These are phyloP conservation scores for Alliaria petiolata DNA, from an alignment of 345 rosid species.

Conservation along the genomic window DNA sequence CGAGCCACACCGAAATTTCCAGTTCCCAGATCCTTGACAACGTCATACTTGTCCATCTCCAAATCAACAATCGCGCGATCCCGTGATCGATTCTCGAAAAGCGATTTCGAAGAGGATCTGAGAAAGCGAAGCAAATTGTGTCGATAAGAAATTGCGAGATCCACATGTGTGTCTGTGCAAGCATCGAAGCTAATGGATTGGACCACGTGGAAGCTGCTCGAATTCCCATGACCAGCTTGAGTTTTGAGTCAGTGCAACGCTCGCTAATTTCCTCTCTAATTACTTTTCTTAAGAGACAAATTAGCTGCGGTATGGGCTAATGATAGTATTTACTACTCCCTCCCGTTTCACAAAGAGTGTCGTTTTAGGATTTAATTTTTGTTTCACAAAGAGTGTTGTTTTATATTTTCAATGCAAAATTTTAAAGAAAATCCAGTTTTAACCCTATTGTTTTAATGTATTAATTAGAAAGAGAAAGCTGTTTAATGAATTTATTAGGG, in stretches of 20 bases:
- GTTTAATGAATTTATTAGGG: no score
- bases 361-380: no score
- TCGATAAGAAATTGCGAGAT: constrained; percentile 10
- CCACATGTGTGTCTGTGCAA: constrained; percentile 20
- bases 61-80: constrained; percentile 5
- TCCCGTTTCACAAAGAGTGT: no score
- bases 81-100: neutral
- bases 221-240: neutral
- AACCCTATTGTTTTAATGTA: no score
- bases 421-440: no score
- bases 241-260: neutral
- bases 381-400: no score
- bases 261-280: no score
- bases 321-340: no score
- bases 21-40: constrained; percentile 79
- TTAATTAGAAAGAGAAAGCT: no score
- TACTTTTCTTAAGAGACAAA: no score
- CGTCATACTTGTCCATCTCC: constrained; percentile 68
- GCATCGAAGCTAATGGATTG: constrained; percentile 9
- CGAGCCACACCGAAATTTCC: constrained; percentile 93
- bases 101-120: neutral
- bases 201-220: constrained; percentile 30
- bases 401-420: no score
- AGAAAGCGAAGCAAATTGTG: neutral
- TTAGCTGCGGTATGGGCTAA: no score